Conservation (phyloP, 1,284 basidiomycete genomes). For the Melampsora occidentalis region DNA sequence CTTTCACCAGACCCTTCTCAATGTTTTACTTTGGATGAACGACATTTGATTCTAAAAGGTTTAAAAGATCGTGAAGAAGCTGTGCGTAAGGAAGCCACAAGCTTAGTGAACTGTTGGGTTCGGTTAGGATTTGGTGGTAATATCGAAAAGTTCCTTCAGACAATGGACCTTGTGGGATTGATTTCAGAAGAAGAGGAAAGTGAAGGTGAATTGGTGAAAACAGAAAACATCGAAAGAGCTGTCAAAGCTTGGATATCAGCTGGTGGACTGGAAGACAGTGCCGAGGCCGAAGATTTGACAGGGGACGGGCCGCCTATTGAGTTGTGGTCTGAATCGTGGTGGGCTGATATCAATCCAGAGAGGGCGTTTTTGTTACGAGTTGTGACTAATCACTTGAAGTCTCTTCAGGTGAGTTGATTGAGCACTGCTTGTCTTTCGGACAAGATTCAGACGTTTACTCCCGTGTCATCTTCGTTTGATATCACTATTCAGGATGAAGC, state of each 20-base stretch:
- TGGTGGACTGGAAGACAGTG: conserved; percentile 66
- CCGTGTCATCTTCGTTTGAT: neutral
- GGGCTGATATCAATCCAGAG: conserved; percentile 73
- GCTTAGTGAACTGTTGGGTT: conserved; percentile 70
- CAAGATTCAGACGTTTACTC: neutral
- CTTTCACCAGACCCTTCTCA: conserved; percentile 63
- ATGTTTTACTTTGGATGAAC: conserved; percentile 20
- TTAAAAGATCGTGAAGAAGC: conserved; percentile 79
- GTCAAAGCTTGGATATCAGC: conserved; percentile 60
- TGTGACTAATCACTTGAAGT: conserved; percentile 75
- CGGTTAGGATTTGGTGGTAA: conserved; percentile 18
- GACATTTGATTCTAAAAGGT: conserved; percentile 75
- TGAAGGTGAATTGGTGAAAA: conserved; percentile 28
- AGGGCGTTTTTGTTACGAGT: conserved; percentile 78
- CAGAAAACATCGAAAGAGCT: conserved; percentile 23
- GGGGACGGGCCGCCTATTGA: conserved; percentile 67
- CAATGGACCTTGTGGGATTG: conserved; percentile 29
- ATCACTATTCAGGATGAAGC: conserved; percentile 59
- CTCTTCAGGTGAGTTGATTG: conserved; percentile 57
- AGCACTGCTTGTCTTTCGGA: neutral
- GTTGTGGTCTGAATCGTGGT: conserved; percentile 73
- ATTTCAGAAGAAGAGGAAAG: conserved; percentile 27
- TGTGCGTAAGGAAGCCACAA: conserved; percentile 76
- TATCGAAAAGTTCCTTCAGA: conserved; percentile 30
- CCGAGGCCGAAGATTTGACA: conserved; percentile 63